Conservation (phyloP, 2,329 filamentous ascomycete species). For the Botrytis paeoniae region DNA sequence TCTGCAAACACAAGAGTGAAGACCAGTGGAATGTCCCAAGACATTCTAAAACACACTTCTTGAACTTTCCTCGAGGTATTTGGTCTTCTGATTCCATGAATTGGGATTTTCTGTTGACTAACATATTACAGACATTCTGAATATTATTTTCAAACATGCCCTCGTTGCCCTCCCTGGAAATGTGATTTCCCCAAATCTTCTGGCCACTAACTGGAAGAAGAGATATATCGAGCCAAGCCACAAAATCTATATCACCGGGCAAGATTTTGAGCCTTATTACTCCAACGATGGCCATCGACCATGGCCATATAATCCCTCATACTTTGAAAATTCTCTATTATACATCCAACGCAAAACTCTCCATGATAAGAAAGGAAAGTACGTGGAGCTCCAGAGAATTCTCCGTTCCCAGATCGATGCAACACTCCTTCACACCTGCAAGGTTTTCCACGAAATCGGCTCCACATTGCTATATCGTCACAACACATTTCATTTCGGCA, state of each 20-base stretch:
- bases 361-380: not conserved
- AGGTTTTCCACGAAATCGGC: not conserved
- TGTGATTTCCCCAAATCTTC: not conserved
- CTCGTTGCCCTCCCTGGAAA: not conserved
- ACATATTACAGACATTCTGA: not conserved
- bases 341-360: not conserved
- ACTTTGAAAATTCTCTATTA: not conserved
- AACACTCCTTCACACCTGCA: not conserved
- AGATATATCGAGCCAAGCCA: not conserved
- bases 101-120: not conserved
- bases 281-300: too few relatives aligned
- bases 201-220: not conserved
- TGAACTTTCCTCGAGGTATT: not conserved
- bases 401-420: not conserved
- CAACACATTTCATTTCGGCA: not conserved
- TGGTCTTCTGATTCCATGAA: not conserved
- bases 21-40: not conserved
- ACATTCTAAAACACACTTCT: not conserved
- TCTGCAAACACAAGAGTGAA: not conserved
- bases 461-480: not conserved
- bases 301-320: not conserved
- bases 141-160: not conserved
- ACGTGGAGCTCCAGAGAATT: not conserved
- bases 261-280: not conserved
- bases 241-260: fast-evolving